Base-by-base conservation (phyloP, 2,329 filamentous ascomycete species). In the Arachnomyces sp. region DNA sequence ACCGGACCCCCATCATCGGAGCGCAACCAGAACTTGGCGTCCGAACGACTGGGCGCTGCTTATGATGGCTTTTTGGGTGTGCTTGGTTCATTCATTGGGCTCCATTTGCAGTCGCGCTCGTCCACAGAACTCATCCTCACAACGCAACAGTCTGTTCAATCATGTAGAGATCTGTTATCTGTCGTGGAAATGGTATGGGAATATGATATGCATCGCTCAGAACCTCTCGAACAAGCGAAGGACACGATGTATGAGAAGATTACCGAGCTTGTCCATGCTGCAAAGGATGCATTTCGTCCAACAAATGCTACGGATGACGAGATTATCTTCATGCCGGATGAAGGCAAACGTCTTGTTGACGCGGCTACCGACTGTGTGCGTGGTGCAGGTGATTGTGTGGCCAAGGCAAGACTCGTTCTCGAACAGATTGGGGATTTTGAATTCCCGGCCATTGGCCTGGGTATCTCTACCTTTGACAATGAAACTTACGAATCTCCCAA, bases 401-500 rank as follows among this genome's bases (percentile, higher is more conserved):
- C 84, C 5, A 90, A 89, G 64, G 83, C 89, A 8, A 87, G 87
- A 53, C 74, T 78, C 57, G 79, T 93, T 33, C 82, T 98, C 43
- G 88, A 94, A 63, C 76, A 83, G 45, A 87, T 92, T 47, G 88
- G 89, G 14, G 89, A 94, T 60, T 94, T 94, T 49, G 88, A 94
- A 60, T 79, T 89, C 49, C 78, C 20, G n/a, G 17, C 20, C 8
- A 37, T 64, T 30, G 61, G 70, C 20, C 62, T 84, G 17, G 74
- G 72, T 6, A 71, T 81, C 31, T 40, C 44, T 25, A 32, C 32
- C 7, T 37, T 43, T 15, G 40, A 45, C 3, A 17, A 32, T 8
- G 31, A 44, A 18, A 34, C 40, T 8, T 33, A 14, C 38, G n/a
- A 36, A 28, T 12, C 30, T 28, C 9, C 30, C 5, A 17, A 28